Evolutionary conservation across 441 rosid species (phyloP).

Genomic region (Erodium trifolium): DNA sequence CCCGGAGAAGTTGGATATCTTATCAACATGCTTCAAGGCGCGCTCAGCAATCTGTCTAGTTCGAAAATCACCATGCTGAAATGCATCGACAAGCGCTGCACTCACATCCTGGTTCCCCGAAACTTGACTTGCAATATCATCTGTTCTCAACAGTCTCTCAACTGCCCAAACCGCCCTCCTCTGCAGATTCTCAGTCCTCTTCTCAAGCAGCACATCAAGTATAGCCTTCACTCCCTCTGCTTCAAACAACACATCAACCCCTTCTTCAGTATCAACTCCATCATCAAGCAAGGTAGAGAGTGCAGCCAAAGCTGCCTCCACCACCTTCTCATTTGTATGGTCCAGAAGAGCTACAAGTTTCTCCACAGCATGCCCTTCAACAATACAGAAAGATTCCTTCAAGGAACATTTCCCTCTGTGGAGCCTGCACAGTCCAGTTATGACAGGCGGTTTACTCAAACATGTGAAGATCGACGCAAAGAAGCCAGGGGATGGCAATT

Average conservation of each 20-base stretch:
- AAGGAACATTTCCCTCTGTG: constrained; percentile 77
- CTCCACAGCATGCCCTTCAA: constrained; percentile 78
- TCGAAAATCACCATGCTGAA: constrained; percentile 76
- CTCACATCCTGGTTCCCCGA: constrained; percentile 62
- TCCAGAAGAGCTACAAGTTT: constrained; percentile 77
- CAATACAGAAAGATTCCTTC: constrained; percentile 68
- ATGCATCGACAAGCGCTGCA: constrained; percentile 91
- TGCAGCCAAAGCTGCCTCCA: constrained; percentile 87
- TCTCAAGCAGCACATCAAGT: constrained; percentile 52
- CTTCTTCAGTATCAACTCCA: constrained; percentile 68
- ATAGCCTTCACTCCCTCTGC: constrained; percentile 61
- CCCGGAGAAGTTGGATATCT: constrained; percentile 87
- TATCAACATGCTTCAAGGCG: constrained; percentile 81
- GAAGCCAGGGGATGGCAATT: constrained; percentile 47
- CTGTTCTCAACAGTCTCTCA: constrained; percentile 78
- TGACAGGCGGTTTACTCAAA: constrained; percentile 51
- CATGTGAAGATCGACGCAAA: constrained; percentile 68
- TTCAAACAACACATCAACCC: constrained; percentile 49
- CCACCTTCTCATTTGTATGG: constrained; percentile 74
- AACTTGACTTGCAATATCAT: constrained; percentile 66
- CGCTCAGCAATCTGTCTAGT: constrained; percentile 88
- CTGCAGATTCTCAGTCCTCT: constrained; percentile 57
- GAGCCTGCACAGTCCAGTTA: constrained; percentile 67
- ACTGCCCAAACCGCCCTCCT: constrained; percentile 80
- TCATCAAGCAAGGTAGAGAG: constrained; percentile 70